Base-by-base conservation (phyloP, 208 protist genomes). In the Trypanosoma caninum region DNA sequence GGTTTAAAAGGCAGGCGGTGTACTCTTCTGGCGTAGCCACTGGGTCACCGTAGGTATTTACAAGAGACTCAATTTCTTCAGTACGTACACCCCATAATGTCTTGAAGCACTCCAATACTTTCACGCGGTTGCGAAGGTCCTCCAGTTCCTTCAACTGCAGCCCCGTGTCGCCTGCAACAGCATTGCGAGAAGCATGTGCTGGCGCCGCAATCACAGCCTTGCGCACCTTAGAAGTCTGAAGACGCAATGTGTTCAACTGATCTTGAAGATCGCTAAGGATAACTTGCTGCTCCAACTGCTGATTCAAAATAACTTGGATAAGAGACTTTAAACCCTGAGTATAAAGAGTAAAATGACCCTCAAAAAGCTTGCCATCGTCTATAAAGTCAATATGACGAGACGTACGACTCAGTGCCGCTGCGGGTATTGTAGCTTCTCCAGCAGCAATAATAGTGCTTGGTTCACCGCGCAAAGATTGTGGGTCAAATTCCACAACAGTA, bases 331-430 rank as follows among this genome's bases (percentile, higher is more conserved):
- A 74, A 58, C 74, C 85, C 28, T 74, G 74, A 13, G 88, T 84
- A 69, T 94, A 78, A 20, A 94, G 80, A 13, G 84, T 94, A 42
- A 94, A 82, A 59, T 94, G 88, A 35, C 88, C 88, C 65, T 94
- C 88, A 65, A 94, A 92, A 10, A 94, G 82, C 50, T 94, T 94
- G 3, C 84, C 88, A 60, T 94, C 88, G 69, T 94, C 87, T 3
- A 76, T 35, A 56, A 94, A 90, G 33, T 69, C 30, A 50, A 94
- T 80, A 48, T 70, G 72, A 1, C 84, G 77, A 35, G 58, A 74
- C 13, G 61, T 69, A 41, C 78, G 79, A 20, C 51, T 59, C 2
- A 38, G 5, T 10, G 25, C 28, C 1, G 45, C 3, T 23, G 70
- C 69, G 18, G 74, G 74, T 18, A 35, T 41, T 35, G 72, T 71